Base-by-base conservation (phyloP, 768 basidiomycete genomes). In the Harrya chromipes region DNA sequence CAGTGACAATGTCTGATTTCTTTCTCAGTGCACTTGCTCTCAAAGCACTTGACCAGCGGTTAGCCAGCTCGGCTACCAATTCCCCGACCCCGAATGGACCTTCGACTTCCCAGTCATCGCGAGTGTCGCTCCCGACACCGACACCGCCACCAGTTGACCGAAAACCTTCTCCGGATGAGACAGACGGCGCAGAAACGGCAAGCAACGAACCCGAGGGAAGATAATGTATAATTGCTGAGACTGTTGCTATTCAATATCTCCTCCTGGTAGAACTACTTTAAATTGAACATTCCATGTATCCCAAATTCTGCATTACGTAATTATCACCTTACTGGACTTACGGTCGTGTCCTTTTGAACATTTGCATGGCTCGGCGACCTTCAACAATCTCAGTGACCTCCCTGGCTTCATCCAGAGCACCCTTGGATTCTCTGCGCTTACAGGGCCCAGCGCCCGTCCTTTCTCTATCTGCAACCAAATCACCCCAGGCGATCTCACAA, bases 1-100 rank as follows among this genome's bases (percentile, higher is more conserved):
- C 17, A 20, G 7, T 46, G 29, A 53, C 8, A 12, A 17, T 36
- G 6, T 50, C 49, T 62, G 21, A 55, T 46, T n/a, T 44, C 20
- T 6, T 47, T 47, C 52, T 21, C 62, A 97, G 95, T 58, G 93
- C 94, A 1, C 82, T 99, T 76, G 97, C 97, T 26, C 73, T 99
- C 61, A 97, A 97, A 68, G 97, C 97, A 4, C 79, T 99, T 31
- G 97, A 99, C 60, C 94, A 97, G 61, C 81, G 94, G 26, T 68
- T 98, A 45, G 92, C 94, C 26, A 84, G 78, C 53, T 77, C 79
- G 43, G 55, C 65, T 44, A 50, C 66, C 29, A 61, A 45, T 43
- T 55, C 69, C 2, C 59, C 72, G 37, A 61, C 47, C 23, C 66
- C 67, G 49, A 66, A 62, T 39, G 68, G 63, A 49, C 53, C 57